These are phyloP conservation scores for Quercus rubra DNA, from an alignment of 306 rosid species.

Conservation along the genomic window DNA sequence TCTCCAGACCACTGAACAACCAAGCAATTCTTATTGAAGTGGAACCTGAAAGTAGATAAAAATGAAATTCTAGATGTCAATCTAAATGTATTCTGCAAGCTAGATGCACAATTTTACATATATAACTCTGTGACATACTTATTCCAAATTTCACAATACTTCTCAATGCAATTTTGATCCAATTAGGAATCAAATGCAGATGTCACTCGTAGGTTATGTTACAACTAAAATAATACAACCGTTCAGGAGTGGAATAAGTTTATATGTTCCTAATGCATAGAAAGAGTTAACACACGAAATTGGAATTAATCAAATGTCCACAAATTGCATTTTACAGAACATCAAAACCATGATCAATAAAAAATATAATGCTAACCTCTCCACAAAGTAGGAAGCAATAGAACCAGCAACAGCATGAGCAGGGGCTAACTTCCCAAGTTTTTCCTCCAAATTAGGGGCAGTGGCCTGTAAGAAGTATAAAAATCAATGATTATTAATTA, in stretches of 20 bases:
- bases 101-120: neutral
- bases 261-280: neutral
- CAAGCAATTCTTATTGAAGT: slow-evolving; percentile 70
- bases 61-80: neutral
- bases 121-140: neutral
- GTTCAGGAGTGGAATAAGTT: neutral
- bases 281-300: neutral
- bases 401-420: slow-evolving; percentile 80
- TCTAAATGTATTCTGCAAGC: neutral
- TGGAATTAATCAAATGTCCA: neutral
- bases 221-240: neutral
- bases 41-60: slow-evolving; percentile 41
- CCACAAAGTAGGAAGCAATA: slow-evolving; percentile 73
- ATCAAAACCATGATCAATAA: neutral
- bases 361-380: slow-evolving; percentile 48
- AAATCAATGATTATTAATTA: slow-evolving; percentile 4
- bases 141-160: neutral
- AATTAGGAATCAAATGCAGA: neutral
- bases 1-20: slow-evolving; percentile 96
- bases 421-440: slow-evolving; percentile 82
- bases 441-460: slow-evolving; percentile 76
- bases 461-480: slow-evolving; percentile 56
- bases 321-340: neutral
- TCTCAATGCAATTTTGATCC: neutral
- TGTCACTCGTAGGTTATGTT: slow-evolving; percentile 8